A percentile compares a stretch with the other conserved stretches of the same genome.
These are phyloP conservation scores for Nannochloropsis gaditana DNA, from an alignment of 108 stramenopile species.

Conservation along the genomic window DNA sequence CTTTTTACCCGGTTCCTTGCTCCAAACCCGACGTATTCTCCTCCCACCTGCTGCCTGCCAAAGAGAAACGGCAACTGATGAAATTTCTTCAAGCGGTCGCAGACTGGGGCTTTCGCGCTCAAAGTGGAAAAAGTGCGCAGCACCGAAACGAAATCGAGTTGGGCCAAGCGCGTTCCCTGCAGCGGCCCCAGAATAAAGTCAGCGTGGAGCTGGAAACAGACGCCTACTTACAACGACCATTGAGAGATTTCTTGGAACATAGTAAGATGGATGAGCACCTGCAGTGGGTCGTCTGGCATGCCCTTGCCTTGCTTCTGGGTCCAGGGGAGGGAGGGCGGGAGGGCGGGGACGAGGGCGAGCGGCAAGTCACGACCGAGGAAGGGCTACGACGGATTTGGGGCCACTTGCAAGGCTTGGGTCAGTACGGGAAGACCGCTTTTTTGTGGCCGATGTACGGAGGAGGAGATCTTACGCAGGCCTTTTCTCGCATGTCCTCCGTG, in stretches of 20 bases:
- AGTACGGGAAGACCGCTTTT: slow-evolving; percentile 36
- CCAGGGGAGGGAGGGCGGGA: neutral
- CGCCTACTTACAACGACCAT: neutral
- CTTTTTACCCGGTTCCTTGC: slow-evolving; percentile 68
- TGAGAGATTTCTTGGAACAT: slow-evolving; percentile 21
- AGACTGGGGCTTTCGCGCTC: slow-evolving; percentile 61
- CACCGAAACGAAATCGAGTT: slow-evolving; percentile 74
- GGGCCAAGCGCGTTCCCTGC: slow-evolving; percentile 71
- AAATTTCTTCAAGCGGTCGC: slow-evolving; percentile 73
- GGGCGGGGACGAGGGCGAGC: neutral
- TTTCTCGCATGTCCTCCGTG: slow-evolving; percentile 41
- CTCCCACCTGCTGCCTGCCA: slow-evolving; percentile 65
- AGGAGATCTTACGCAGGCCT: slow-evolving; percentile 38
- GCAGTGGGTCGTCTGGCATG: slow-evolving; percentile 29
- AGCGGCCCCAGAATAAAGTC: slow-evolving; percentile 84
- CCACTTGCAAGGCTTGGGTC: slow-evolving; percentile 39
- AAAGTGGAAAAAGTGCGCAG: slow-evolving; percentile 50
- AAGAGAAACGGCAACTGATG: slow-evolving; percentile 85
- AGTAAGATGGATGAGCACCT: neutral
- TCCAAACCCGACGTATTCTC: slow-evolving; percentile 76
- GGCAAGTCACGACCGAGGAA: neutral
- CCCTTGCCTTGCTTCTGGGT: slow-evolving; percentile 27
- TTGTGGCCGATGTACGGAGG: slow-evolving; percentile 36
- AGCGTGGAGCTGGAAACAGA: slow-evolving; percentile 4
- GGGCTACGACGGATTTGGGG: slow-evolving; percentile 26